Conservation (phyloP, 2,329 filamentous ascomycete species). For the Geosmithia flava region DNA sequence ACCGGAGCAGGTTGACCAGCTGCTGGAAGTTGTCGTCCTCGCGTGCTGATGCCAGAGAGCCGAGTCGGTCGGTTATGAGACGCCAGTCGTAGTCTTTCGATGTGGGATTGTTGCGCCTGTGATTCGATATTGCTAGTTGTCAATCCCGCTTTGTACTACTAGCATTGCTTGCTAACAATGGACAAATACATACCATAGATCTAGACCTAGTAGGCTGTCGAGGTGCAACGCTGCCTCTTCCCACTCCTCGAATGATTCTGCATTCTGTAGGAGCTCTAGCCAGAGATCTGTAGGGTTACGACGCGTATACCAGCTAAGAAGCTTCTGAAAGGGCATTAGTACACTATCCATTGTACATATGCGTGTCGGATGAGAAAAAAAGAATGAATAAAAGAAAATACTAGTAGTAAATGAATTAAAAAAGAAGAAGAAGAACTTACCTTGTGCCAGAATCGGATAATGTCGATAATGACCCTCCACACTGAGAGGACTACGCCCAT, state of each 20-base stretch:
- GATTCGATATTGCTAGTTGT: too few species aligned
- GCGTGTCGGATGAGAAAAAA: neutral
- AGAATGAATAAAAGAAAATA: too few species aligned
- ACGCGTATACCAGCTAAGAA: slow-evolving; percentile 53
- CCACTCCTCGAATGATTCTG: slow-evolving; percentile 73
- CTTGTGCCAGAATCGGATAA: slow-evolving; percentile 49
- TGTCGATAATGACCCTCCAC: slow-evolving; percentile 47
- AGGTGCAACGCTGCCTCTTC: slow-evolving; percentile 70
- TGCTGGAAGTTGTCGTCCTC: slow-evolving; percentile 61
- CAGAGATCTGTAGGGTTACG: slow-evolving; percentile 54
- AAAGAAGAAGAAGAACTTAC: slow-evolving; percentile 23
- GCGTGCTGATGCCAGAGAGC: slow-evolving; percentile 56
- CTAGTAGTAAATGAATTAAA: too few species aligned
- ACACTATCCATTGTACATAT: slow-evolving; percentile 1
- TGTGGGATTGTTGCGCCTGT: slow-evolving; percentile 70
- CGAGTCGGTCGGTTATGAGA: slow-evolving; percentile 66
- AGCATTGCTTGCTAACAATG: too few species aligned
- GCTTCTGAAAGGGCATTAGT: slow-evolving; percentile 39
- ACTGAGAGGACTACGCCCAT: slow-evolving; percentile 34
- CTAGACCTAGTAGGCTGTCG: slow-evolving; percentile 70
- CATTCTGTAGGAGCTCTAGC: slow-evolving; percentile 51
- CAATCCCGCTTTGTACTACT: too few species aligned
- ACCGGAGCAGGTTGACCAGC: slow-evolving; percentile 68
- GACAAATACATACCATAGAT: slow-evolving; percentile 66
- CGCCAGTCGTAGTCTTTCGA: slow-evolving; percentile 78